Conservation (phyloP, 2,329 filamentous ascomycete species). For the Cucurbitaria berberidis region DNA sequence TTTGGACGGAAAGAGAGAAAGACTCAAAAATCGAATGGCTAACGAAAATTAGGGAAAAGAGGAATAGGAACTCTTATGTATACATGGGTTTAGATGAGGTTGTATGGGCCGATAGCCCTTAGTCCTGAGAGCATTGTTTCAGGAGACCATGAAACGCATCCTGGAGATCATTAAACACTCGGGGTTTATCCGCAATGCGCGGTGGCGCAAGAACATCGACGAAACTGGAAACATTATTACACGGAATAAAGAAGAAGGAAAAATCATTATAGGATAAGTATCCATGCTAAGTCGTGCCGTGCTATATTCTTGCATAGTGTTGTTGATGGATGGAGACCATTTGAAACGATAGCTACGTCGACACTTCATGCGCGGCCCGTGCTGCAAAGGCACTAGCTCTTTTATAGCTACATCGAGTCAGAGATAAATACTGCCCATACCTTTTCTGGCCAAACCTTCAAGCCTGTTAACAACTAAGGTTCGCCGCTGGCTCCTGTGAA, state of each 20-base stretch:
- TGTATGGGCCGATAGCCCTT: constrained; percentile 8
- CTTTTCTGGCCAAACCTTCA: neutral
- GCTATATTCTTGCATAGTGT: neutral
- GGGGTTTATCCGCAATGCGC: constrained; percentile 2
- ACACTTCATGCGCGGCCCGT: constrained; percentile 11
- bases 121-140: constrained; percentile 18
- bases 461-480: neutral
- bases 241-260: neutral
- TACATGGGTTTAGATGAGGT: neutral
- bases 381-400: neutral
- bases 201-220: neutral
- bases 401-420: neutral
- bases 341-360: constrained; percentile 2
- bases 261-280: neutral
- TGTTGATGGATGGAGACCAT: constrained; percentile 1
- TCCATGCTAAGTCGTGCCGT: constrained; percentile 4
- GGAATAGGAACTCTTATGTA: constrained; percentile 9
- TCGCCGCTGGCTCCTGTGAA: neutral
- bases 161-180: constrained; percentile 29
- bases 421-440: constrained; percentile 8
- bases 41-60: constrained; percentile 3
- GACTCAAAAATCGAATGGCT: neutral
- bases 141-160: constrained; percentile 26
- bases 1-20: constrained; percentile 13
- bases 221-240: neutral